Evolutionary conservation across 2,329 filamentous ascomycete genomes (phyloP).

Genomic region (Calonectria pseudoreteaudii): DNA sequence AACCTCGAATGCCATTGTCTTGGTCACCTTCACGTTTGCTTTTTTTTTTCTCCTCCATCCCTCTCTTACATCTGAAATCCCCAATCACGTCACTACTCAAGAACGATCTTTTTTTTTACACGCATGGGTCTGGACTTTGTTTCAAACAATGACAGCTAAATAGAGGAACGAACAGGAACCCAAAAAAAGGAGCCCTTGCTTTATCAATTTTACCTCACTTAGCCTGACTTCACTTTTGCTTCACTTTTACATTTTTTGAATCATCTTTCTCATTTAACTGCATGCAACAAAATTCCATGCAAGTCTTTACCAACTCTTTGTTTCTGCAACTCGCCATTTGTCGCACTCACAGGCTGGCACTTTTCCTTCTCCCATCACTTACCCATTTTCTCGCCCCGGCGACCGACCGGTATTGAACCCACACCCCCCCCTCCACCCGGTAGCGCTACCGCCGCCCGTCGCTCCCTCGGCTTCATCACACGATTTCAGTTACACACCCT

Average conservation of each 20-base stretch:
- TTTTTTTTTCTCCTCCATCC: conserved; percentile 1
- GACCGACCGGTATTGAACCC: conserved; percentile 38
- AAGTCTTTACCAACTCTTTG: not conserved
- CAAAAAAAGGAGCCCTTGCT: conserved; percentile 8
- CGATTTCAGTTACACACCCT: conserved; percentile 50
- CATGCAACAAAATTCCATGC: conserved; percentile 3
- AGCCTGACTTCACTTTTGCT: conserved; percentile 2
- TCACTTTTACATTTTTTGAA: not conserved
- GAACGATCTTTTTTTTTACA: not conserved
- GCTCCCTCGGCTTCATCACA: conserved; percentile 48
- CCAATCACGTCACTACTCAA: conserved; percentile 2
- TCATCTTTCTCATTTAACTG: conserved; percentile 2
- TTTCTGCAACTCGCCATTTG: conserved; percentile 10
- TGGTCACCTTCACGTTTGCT: not conserved
- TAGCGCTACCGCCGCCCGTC: conserved; percentile 38
- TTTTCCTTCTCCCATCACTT: conserved; percentile 11
- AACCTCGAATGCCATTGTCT: not conserved
- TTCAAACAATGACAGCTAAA: not conserved
- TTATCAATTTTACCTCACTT: conserved; percentile 16
- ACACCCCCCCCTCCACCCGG: conserved; percentile 42
- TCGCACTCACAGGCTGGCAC: not conserved
- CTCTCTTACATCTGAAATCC: conserved; percentile 15
- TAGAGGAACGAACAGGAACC: not conserved
- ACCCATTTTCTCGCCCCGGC: conserved; percentile 11
- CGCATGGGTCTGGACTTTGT: not conserved